Base-by-base conservation (phyloP, 1,284 basidiomycete genomes). In the Ustilago loliicola region DNA sequence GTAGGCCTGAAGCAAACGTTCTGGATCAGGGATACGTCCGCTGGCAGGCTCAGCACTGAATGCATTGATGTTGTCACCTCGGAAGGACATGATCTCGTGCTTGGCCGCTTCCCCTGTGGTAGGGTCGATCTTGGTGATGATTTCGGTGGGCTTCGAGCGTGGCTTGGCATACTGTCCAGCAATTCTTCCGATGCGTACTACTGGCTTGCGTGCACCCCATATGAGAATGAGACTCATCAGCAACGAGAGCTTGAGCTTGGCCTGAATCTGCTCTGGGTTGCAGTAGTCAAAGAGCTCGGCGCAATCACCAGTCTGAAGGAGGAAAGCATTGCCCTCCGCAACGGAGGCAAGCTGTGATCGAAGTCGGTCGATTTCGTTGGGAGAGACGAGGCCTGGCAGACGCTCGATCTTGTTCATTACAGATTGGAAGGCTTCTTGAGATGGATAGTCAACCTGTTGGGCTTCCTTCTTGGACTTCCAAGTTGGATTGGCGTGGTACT, bases 1-100 rank as follows among this genome's bases (percentile, higher is more conserved):
- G 89, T 99, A 98, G 3, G 96, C 95, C 79, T 87, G 87, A 4
- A 97, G 88, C 13, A 99, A 88, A 38, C 96, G 90, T 75, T 96
- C 92, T 0, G 96, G 96, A 86, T 98, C 91, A 0, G 96, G 94
- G 0, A 89, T 91, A 55, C 96, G 91, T 70, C 96, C 93, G 21
- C 57, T 61, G n/a, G 73, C 61, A 45, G 75, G 75, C 56, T 91
- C 88, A 38, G 86, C 70, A 25, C 85, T 82, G 85, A 88, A 92
- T 89, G 95, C 94, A 79, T 99, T 98, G 52, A 99, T 93, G 84
- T 97, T 98, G 88, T 99, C 96, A 2, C 97, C 96, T 91, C 94
- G 89, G 87, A 96, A 96, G 80, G 92, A 95, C 52, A 91, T 87
- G 0, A 87, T 82, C 61, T 87, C 84, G 36, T 82, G 66, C 50